phyloP scores from a whole-genome alignment of 2,329 filamentous ascomycete genomes.

The Grosmannia huntii region DNA sequence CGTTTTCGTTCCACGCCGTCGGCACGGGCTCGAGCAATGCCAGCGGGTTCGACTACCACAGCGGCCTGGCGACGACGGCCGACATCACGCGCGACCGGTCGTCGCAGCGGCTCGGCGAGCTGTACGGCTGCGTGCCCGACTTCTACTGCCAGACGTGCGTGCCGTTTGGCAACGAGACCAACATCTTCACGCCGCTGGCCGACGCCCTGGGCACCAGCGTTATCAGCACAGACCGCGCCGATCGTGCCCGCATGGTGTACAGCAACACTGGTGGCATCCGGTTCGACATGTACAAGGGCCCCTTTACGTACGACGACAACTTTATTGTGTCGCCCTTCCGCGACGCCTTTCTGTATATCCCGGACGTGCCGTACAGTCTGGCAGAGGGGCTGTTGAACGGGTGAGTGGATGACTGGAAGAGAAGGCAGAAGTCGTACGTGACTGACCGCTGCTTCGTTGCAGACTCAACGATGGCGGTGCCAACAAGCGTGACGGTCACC shows the following conservation, averaged over 20 bases:
- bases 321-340: slow-evolving; percentile 45
- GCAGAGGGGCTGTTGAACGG: slow-evolving; percentile 21
- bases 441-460: slow-evolving; percentile 4
- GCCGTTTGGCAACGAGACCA: slow-evolving; percentile 36
- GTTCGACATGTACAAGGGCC: slow-evolving; percentile 50
- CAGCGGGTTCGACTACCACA: slow-evolving; percentile 11
- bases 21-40: slow-evolving; percentile 20
- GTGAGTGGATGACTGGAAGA: neutral
- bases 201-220: slow-evolving; percentile 38
- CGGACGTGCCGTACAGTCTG: slow-evolving; percentile 34
- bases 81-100: slow-evolving; percentile 29
- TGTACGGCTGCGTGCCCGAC: slow-evolving; percentile 48
- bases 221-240: slow-evolving; percentile 35
- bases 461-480: slow-evolving; percentile 29
- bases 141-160: slow-evolving; percentile 46
- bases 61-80: slow-evolving; percentile 11
- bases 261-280: slow-evolving; percentile 48
- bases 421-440: neutral
- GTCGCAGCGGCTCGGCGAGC: slow-evolving; percentile 38
- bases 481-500: slow-evolving; percentile 17
- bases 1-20: slow-evolving; percentile 50
- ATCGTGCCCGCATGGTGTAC: slow-evolving; percentile 41
- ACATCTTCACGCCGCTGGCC: slow-evolving; percentile 40
- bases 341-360: slow-evolving; percentile 39
- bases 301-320: slow-evolving; percentile 40